phyloP scores from a whole-genome alignment of 2,329 filamentous ascomycete species.

The Aotearoamyces nothofagi region DNA sequence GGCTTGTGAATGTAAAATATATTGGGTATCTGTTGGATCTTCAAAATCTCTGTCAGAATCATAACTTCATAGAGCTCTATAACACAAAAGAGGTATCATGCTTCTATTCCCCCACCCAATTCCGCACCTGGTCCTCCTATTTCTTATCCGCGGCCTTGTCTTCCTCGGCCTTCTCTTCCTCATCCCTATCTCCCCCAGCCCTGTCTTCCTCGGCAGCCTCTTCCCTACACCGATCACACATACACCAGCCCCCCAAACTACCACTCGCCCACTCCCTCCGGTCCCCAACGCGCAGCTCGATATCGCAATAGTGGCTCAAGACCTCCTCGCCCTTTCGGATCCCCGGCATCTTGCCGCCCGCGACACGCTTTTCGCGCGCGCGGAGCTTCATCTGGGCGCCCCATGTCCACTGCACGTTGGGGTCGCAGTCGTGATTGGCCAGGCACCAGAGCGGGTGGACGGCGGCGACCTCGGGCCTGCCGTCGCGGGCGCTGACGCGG shows the following conservation, averaged over 20 bases:
- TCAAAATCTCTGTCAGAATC: no score
- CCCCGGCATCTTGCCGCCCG: slow-evolving; percentile 33
- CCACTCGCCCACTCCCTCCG: slow-evolving; percentile 81
- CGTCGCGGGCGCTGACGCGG: slow-evolving; percentile 58
- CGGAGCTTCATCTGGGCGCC: slow-evolving; percentile 60
- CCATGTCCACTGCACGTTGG: slow-evolving; percentile 93
- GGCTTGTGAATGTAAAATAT: no score
- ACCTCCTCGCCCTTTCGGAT: slow-evolving; percentile 73
- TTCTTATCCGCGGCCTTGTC: no score
- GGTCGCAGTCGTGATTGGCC: slow-evolving; percentile 91
- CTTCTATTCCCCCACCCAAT: no score
- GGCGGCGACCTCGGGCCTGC: slow-evolving; percentile 78
- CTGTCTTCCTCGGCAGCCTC: slow-evolving; percentile 35
- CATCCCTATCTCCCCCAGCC: neutral
- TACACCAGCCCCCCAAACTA: slow-evolving; percentile 76
- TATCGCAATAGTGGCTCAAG: slow-evolving; percentile 87
- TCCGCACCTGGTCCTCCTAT: no score
- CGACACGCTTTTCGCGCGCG: slow-evolving; percentile 42
- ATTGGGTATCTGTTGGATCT: no score
- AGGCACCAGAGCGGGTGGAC: slow-evolving; percentile 95
- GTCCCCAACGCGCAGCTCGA: slow-evolving; percentile 60
- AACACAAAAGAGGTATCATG: no score
- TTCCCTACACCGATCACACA: slow-evolving; percentile 67
- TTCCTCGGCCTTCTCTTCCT: neutral
- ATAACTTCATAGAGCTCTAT: no score